Evolutionary conservation across 176 grass and related monocot species (phyloP).

Genomic region (Carex littledalei): DNA sequence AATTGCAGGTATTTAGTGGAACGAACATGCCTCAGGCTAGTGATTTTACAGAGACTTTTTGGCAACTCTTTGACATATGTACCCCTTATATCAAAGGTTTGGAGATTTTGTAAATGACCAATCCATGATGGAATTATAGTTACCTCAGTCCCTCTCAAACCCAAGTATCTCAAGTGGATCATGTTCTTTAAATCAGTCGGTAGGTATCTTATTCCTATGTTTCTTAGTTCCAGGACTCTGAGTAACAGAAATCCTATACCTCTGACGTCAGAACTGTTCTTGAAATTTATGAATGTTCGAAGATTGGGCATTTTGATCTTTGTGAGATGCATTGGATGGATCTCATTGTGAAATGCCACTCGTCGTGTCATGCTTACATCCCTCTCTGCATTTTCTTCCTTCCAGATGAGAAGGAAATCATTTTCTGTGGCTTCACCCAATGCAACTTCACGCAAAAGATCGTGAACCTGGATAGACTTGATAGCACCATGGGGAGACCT

Average conservation of each 20-base stretch:
- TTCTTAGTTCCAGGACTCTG: neutral
- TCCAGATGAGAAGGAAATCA: neutral
- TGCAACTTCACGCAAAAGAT: neutral
- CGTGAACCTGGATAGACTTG: neutral
- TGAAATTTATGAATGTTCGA: neutral
- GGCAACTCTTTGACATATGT: neutral
- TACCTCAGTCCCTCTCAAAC: neutral
- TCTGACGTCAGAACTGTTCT: no score
- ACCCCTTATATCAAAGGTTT: neutral
- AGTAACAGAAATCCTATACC: neutral
- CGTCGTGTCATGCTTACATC: neutral
- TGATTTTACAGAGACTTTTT: neutral
- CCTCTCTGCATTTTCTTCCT: neutral
- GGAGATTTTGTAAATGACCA: neutral
- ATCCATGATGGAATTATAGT: no score
- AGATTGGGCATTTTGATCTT: neutral
- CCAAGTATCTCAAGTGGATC: neutral
- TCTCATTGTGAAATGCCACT: neutral
- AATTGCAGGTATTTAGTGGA: rapidly evolving
- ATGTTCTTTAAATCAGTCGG: neutral
- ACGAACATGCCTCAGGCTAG: neutral
- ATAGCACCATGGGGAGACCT: neutral
- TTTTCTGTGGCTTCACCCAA: neutral
- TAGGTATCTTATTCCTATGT: neutral
- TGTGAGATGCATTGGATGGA: no score